Base-by-base conservation (phyloP, 345 rosid species). In the Cardamine resedifolia region DNA sequence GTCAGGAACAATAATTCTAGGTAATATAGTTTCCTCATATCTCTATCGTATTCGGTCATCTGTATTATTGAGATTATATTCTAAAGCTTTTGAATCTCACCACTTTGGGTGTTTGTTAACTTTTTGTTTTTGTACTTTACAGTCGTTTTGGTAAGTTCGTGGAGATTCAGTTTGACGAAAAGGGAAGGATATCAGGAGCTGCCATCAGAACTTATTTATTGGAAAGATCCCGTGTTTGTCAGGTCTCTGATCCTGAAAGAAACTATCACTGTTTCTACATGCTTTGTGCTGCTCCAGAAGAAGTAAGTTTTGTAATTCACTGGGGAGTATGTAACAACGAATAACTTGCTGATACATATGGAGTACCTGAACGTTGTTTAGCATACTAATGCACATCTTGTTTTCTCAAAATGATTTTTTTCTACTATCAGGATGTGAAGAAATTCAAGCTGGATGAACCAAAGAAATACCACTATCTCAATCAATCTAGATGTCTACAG, bases 121-220 rank as follows among this genome's bases (percentile, higher is more conserved):
- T 6, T 28, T 56, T 48, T 56, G 18, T 70, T 20, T 81, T 36
- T 77, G 63, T 36, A 45, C 74, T 75, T 66, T 78, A 73, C 74
- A 95, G 99, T 85, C 98, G 98, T 59, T 96, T 96, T 68, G 99
- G 99, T 87, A 92, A 96, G 86, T 92, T 96, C 48, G 99, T 95
- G 87, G 99, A 96, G 87, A 86, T 92, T 83, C 98, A 96, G 78
- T 96, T 96, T 84, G 98, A 96, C 73, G 81, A 59, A 66, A 77
- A 65, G 67, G 98, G 97, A 77, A 87, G 85, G 78, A 92, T 96
- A 79, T 96, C 99, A 10, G 99, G 99, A 76, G 99, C 99, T 84
- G 99, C 99, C 9, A 85, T 96, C 74, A 84, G 98, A 80, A 96
- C 99, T 76, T 96, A 96, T 75, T 83, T 92, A 88, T 81, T 92